Percentiles rank a stretch among this genome's conserved stretches.
Evolutionary conservation across 345 rosid genomes (phyloP).

Genomic region (Pugionium cornutum): DNA sequence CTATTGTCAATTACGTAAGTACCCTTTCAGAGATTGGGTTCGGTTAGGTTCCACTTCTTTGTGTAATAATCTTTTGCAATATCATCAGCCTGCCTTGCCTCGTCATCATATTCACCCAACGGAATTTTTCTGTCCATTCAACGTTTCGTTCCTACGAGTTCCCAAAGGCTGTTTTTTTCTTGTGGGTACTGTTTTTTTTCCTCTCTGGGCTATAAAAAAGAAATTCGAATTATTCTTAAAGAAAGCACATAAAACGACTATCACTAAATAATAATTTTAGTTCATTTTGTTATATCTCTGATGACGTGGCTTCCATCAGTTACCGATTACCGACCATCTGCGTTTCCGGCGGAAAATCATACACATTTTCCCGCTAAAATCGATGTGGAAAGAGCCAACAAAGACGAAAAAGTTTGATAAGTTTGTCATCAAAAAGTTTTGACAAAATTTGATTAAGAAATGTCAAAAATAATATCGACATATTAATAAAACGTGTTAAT

Average conservation of each 20-base stretch:
- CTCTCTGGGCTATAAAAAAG: not conserved
- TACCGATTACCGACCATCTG: conserved; percentile 31
- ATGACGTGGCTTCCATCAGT: conserved; percentile 38
- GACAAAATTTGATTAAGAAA: not conserved
- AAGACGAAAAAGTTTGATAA: not conserved
- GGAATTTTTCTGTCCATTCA: conserved; percentile 34
- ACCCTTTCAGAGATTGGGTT: not conserved
- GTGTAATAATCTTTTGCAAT: not conserved
- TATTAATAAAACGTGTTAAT: conserved; percentile 1
- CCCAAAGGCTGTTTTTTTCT: conserved; percentile 38
- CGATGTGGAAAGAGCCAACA: conserved; percentile 22
- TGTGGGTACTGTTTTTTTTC: conserved; percentile 21
- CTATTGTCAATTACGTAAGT: not conserved
- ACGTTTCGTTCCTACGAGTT: conserved; percentile 39
- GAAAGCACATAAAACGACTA: conserved; percentile 31
- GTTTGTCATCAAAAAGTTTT: not conserved
- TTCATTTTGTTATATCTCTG: not conserved
- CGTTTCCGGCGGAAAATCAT: conserved; percentile 23
- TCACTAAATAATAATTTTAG: not conserved
- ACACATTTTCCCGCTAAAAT: conserved; percentile 48
- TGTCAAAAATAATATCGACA: not conserved
- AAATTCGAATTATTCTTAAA: conserved; percentile 20
- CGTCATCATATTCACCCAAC: conserved; percentile 36
- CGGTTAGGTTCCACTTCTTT: not conserved
- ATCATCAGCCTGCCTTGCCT: conserved; percentile 31